Conservation (phyloP, 2,329 filamentous ascomycete species). For the Dothidotthia symphoricarpi region DNA sequence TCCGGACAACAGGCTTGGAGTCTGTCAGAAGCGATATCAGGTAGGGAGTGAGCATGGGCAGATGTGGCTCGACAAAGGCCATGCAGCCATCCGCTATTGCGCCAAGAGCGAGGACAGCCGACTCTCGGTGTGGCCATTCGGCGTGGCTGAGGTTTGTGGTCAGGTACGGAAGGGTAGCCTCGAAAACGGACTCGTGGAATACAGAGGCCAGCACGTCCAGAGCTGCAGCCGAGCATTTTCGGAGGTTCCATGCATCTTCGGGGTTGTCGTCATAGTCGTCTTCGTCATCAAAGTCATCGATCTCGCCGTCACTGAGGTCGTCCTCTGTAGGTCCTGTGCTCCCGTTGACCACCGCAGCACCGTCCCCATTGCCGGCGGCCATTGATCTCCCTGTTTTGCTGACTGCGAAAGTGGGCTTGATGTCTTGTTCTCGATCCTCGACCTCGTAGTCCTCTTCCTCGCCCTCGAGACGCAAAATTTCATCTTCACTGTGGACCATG, state of each 20-base stretch:
- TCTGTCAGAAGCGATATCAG: slow-evolving; percentile 84
- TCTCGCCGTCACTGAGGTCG: slow-evolving; percentile 83
- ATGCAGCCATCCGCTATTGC: slow-evolving; percentile 95
- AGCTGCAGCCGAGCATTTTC: slow-evolving; percentile 95
- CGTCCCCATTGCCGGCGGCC: slow-evolving; percentile 49
- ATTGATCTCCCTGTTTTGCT: slow-evolving; percentile 60
- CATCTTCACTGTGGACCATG: slow-evolving; percentile 96
- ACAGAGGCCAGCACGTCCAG: slow-evolving; percentile 91
- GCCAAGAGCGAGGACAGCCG: slow-evolving; percentile 88
- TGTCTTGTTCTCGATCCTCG: slow-evolving; percentile 85
- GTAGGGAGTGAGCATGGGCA: slow-evolving; percentile 87
- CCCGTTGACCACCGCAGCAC: slow-evolving; percentile 45
- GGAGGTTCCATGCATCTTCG: slow-evolving; percentile 90
- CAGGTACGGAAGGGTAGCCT: slow-evolving; percentile 87
- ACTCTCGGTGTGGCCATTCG: slow-evolving; percentile 91
- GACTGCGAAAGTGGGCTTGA: slow-evolving; percentile 89
- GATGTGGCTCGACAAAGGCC: slow-evolving; percentile 81
- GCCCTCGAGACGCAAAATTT: slow-evolving; percentile 79
- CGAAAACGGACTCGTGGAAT: slow-evolving; percentile 84
- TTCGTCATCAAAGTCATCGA: slow-evolving; percentile 71
- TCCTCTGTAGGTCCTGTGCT: slow-evolving; percentile 51
- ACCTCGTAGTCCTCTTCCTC: slow-evolving; percentile 81
- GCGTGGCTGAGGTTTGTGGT: slow-evolving; percentile 82
- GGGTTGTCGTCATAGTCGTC: slow-evolving; percentile 66
- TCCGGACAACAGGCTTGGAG: slow-evolving; percentile 81